phyloP scores from a whole-genome alignment of 768 basidiomycete genomes.

The Pleurotus cornucopiae region DNA sequence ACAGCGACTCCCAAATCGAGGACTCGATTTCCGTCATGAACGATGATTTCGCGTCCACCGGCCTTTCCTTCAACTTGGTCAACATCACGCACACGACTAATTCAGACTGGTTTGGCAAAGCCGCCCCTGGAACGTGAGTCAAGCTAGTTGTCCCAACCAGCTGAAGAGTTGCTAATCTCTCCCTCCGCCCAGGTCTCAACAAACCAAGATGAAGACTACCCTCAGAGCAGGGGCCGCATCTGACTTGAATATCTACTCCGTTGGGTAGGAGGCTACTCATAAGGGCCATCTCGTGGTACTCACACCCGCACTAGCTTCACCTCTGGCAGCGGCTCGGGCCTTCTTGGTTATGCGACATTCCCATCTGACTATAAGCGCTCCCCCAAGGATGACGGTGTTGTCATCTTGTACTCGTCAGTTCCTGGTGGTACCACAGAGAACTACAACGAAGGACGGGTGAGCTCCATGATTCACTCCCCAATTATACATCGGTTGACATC shows the following conservation, averaged over 20 bases:
- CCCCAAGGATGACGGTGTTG: constrained; percentile 47
- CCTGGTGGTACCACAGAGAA: constrained; percentile 37
- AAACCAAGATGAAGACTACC: constrained; percentile 44
- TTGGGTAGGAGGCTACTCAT: constrained; percentile 30
- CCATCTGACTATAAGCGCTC: constrained; percentile 33
- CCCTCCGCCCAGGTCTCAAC: constrained; percentile 17
- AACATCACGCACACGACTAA: constrained; percentile 39
- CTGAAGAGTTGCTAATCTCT: neutral
- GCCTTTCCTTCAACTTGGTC: constrained; percentile 25
- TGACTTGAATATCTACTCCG: constrained; percentile 47
- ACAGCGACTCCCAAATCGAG: constrained; percentile 31
- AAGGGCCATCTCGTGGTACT: neutral
- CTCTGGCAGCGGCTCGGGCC: constrained; percentile 32
- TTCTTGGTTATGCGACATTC: constrained; percentile 54
- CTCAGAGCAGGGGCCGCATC: constrained; percentile 36
- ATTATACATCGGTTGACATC: constrained; percentile 17
- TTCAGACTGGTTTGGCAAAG: constrained; percentile 43
- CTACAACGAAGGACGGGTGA: constrained; percentile 39
- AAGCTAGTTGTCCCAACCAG: neutral
- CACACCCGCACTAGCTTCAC: constrained; percentile 24
- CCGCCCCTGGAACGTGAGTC: constrained; percentile 24
- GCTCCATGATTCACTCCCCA: constrained; percentile 5
- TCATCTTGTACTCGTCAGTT: constrained; percentile 35
- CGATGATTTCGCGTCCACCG: constrained; percentile 29
- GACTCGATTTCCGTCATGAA: constrained; percentile 39